Evolutionary conservation across 2,329 filamentous ascomycete genomes (phyloP), one percentile per base, ranked within the genome.

Genomic region (Celoporthe dispersa): DNA sequence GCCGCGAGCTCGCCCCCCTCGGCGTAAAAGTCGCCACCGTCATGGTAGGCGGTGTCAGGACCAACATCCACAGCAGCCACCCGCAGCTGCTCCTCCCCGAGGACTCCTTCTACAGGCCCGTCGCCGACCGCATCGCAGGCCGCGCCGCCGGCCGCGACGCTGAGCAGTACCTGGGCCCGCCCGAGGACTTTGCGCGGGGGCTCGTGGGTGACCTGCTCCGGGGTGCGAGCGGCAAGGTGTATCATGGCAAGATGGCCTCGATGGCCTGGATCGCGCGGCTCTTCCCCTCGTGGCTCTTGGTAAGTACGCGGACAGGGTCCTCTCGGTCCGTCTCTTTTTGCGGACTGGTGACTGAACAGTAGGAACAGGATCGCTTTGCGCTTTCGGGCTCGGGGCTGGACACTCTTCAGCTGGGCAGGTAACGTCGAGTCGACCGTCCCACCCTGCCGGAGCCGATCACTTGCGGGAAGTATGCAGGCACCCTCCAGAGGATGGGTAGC

Each of bases 21-120:
- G 81, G 81, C 74, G 86, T 88, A 12, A 84, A 85, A 71, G 86
- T 88, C 76, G 87, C 87, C 82, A 82, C 86, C n/a, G 83, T 83
- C 74, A 83, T 87, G 79, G 84, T 85, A 0, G 86, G 86, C 33
- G 86, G 85, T 1, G 84, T 88, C 19, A 78, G 78, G 61, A 85
- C 83, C 74, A 84, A 86, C 76, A 86, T 85, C 25, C 64, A 66
- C 66, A 82, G 83, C 9, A 79, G 76, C 73, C 80, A 81, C 39
- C 74, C 75, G 1, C 77, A 82, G 72, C 80, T 82, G 69, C 70
- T 71, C 2, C 78, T 88, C 60, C 85, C 85, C 0, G 71, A 76
- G 22, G 77, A 76, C 57, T 87, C 84, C 55, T 78, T 85, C 25
- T 88, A 88, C 77, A 72, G 76, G 76, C 81, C 81, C 6, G 80